A percentile compares a stretch with the other conserved stretches of the same genome.
phyloP scores from a whole-genome alignment of 768 basidiomycete genomes.

The Tylopilus rubrobrunneus region DNA sequence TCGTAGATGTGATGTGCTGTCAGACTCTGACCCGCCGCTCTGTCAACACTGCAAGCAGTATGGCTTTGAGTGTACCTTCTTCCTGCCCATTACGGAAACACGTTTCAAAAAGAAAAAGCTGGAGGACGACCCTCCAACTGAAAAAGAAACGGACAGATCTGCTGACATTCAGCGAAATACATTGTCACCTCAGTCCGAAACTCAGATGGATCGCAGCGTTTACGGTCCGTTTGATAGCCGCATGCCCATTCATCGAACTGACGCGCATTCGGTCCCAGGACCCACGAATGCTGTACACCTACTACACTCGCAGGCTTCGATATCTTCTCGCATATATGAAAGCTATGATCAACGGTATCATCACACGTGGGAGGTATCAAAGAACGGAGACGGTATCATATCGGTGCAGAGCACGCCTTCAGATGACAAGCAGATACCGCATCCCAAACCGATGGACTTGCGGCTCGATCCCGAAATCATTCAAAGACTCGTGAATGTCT shows the following conservation, averaged over 20 bases:
- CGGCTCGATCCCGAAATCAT: conserved; percentile 75
- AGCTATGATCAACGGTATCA: conserved; percentile 85
- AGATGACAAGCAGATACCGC: conserved; percentile 51
- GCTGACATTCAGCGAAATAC: conserved; percentile 31
- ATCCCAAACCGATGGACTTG: conserved; percentile 64
- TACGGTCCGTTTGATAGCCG: conserved; percentile 45
- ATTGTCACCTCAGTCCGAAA: conserved; percentile 45
- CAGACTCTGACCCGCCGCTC: conserved; percentile 70
- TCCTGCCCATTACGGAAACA: conserved; percentile 97
- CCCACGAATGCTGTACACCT: conserved; percentile 85
- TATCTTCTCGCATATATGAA: conserved; percentile 83
- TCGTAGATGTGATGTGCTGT: conserved; percentile 74
- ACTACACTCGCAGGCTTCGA: conserved; percentile 83
- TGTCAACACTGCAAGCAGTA: conserved; percentile 97
- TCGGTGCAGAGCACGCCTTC: conserved; percentile 62
- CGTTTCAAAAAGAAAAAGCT: conserved; percentile 95
- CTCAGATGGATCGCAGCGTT: conserved; percentile 56
- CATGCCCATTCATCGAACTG: conserved; percentile 8
- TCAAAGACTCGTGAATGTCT: conserved; percentile 83
- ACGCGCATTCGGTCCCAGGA: conserved; percentile 49
- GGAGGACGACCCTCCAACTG: conserved; percentile 58
- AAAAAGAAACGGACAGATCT: conserved; percentile 35
- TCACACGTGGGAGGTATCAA: conserved; percentile 82
- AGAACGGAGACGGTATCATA: conserved; percentile 84
- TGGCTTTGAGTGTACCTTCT: conserved; percentile 92